phyloP scores from a whole-genome alignment of 495 filamentous ascomycete species.

The Acidiella bohemica region DNA sequence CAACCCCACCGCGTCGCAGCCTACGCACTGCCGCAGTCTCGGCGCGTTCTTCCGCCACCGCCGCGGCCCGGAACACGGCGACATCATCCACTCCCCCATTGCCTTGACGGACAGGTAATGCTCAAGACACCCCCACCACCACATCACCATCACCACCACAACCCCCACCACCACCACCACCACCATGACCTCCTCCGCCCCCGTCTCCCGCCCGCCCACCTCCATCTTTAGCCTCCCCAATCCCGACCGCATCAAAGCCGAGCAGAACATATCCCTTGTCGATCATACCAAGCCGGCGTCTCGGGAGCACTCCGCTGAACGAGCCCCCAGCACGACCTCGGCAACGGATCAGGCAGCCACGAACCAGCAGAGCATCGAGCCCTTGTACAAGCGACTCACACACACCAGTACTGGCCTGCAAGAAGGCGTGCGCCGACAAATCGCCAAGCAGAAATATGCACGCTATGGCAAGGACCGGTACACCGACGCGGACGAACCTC shows the following conservation, averaged over 20 bases:
- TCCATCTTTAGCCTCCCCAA: conserved; percentile 7
- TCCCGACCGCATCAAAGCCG: conserved; percentile 33
- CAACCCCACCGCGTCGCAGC: neutral
- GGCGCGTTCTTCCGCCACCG: conserved; percentile 2
- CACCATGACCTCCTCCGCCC: conserved; percentile 6
- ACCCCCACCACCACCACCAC: neutral
- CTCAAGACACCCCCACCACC: no score
- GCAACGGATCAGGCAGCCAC: neutral
- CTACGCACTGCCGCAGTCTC: no score
- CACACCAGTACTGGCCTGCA: conserved; percentile 8
- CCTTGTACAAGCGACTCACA: conserved; percentile 15
- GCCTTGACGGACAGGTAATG: conserved; percentile 11
- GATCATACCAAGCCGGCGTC: conserved; percentile 32
- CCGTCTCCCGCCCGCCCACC: neutral
- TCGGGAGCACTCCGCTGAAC: conserved; percentile 11
- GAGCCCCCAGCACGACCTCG: conserved; percentile 7
- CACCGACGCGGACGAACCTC: conserved; percentile 18
- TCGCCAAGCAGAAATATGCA: conserved; percentile 45
- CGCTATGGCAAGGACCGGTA: conserved; percentile 46
- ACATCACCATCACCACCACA: conserved; percentile 2
- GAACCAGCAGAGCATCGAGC: no score
- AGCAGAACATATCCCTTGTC: conserved; percentile 47
- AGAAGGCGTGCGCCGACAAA: conserved; percentile 29
- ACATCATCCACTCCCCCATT: conserved; percentile 8
- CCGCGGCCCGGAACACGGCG: neutral